These are phyloP conservation scores for Rhazya stricta DNA, from an alignment of 257 asterid genomes.

Conservation along the genomic window DNA sequence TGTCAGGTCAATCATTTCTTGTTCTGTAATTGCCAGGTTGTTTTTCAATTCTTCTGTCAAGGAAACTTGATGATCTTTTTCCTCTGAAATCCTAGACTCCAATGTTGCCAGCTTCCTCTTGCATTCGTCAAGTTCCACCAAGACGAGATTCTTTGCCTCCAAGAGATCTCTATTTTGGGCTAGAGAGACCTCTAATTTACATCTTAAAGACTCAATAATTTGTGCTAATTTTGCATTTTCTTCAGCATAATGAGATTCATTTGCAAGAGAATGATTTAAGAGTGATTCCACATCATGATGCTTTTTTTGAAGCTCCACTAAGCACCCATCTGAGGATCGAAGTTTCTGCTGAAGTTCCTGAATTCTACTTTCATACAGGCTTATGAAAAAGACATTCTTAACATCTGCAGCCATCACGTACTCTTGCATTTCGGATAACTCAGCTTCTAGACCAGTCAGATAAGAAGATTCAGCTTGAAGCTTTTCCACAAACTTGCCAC, in stretches of 20 bases:
- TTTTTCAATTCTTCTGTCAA: constrained; percentile 38
- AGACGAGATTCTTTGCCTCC: constrained; percentile 36
- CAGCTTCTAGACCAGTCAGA: constrained; percentile 46
- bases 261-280: constrained; percentile 36
- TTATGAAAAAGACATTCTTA: constrained; percentile 40
- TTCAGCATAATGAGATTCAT: constrained; percentile 42
- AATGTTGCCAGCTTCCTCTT: constrained; percentile 27
- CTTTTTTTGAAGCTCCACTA: constrained; percentile 42
- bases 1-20: constrained; percentile 38
- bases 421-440: constrained; percentile 47
- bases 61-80: constrained; percentile 29
- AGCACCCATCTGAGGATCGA: constrained; percentile 37
- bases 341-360: constrained; percentile 43
- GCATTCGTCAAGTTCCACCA: constrained; percentile 43
- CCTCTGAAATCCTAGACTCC: constrained; percentile 36
- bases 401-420: constrained; percentile 51
- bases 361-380: constrained; percentile 35
- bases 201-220: constrained; percentile 38
- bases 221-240: constrained; percentile 41
- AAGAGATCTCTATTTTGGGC: constrained; percentile 55
- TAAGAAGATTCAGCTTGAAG: constrained; percentile 34
- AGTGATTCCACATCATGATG: constrained; percentile 34
- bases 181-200: constrained; percentile 45
- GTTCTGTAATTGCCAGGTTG: constrained; percentile 39
- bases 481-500: constrained; percentile 35